Base-by-base conservation (phyloP, 345 rosid genomes). In the Eucalyptus regnans region DNA sequence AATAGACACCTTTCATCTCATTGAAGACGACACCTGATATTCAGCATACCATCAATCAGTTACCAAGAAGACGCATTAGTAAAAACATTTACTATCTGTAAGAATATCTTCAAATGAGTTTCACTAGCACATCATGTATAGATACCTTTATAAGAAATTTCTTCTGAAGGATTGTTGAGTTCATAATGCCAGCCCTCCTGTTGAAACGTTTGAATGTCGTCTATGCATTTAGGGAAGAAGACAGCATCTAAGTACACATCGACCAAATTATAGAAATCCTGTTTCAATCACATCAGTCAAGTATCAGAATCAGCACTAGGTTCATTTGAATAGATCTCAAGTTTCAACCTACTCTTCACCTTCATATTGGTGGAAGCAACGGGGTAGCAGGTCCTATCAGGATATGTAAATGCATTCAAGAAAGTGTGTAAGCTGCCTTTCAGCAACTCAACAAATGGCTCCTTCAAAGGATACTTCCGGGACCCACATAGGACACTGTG, bases 171-270 rank as follows among this genome's bases (percentile, higher is more conserved):
- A 93, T 95, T 90, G 81, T 97, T 91, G 86, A 97, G 99, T 95
- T 97, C 99, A 84, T 95, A 96, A 92, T 96, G 99, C 98, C 99
- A 97, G 87, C 99, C 99, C 97, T 97, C 99, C 89, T 97, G 99
- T 89, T 97, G 98, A 93, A 97, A 97, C 48, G 98, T 97, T 52
- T 94, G 98, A 86, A 93, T 89, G 92, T 97, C 99, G 92, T 95
- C 96, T 90, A 95, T 94, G 91, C 99, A 97, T 91, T 96, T 96
- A 51, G 99, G 99, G 93, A 96, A 97, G 95, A 97, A 97, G 89
- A 97, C 99, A 89, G 99, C 99, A 93, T 97, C 99, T 90, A 97
- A 91, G 91, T 97, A 97, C 83, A 97, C 99, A 93, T 97, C 99
- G 68, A 97, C 99, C 89, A 97, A 94, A 90, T 97, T 98, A 91